Evolutionary conservation across 2,329 filamentous ascomycete genomes (phyloP), one percentile per base, ranked within the genome.

Genomic region (Coniochaeta ligniaria): DNA sequence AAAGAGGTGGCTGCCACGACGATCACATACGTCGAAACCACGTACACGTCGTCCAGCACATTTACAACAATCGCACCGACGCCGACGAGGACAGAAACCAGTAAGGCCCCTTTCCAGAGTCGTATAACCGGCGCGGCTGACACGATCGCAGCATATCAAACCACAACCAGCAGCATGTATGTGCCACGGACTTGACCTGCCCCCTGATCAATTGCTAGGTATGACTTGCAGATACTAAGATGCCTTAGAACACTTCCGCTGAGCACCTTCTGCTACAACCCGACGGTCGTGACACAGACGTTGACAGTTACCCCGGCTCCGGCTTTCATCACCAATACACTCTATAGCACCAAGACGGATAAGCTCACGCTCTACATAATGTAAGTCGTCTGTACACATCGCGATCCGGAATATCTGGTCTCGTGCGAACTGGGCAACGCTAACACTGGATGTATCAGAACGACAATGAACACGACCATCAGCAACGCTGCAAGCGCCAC

Each of bases 381-480:
- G 54, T 56, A 24, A 2, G 54, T 56, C 3, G 11, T 6, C 17
- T n/a, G n/a, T n/a, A 3, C 54, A 55, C 52, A 7, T 55, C 3
- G 24, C 16, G 9, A 14, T n/a, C 6, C 35, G 3, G 35, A 36
- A 5, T 3, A 36, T 9, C 8, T 14, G 35, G 12, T 14, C 3
- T 36, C 17, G 3, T 43, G 14, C 9, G 38, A 43, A 20, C 3
- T 20, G 14, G 38, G 26, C 26, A 20, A 56, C n/a, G 22, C 54
- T 56, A 31, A 56, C 54, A 22, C 7, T 8, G 31, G 3, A 6
- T 24, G 28, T 6, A 35, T 31, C 31, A 56, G 54, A 56, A 56
- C 54, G 17, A 56, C 54, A 3, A 56, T 56, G 54, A 38, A 56
- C 54, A 56, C 54, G 31, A 56, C 54, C n/a, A 36, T 56, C 31